A percentile compares a stretch with the other conserved stretches of the same genome.
These are phyloP conservation scores for Nemophila menziesii DNA, from an alignment of 257 asterid species.

Conservation along the genomic window DNA sequence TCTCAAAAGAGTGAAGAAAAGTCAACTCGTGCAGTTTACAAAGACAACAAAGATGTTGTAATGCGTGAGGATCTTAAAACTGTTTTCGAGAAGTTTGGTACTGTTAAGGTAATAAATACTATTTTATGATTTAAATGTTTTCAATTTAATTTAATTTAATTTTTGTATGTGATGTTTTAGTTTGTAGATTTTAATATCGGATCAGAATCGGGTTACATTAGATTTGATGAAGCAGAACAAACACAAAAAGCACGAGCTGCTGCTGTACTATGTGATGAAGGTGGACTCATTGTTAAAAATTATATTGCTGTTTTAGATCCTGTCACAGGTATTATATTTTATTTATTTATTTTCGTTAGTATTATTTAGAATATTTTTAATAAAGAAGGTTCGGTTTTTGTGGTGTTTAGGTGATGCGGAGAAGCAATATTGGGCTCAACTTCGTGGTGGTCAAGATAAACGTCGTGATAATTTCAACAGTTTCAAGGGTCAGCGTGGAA, in stretches of 20 bases:
- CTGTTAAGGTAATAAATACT: slow-evolving; percentile 53
- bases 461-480: slow-evolving; percentile 44
- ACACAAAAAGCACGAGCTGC: slow-evolving; percentile 89
- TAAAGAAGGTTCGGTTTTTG: background rate
- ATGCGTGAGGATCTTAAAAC: slow-evolving; percentile 74
- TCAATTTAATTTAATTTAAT: too few species aligned
- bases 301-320: slow-evolving; percentile 69
- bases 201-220: slow-evolving; percentile 56
- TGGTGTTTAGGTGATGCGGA: slow-evolving; percentile 71
- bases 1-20: slow-evolving; percentile 34
- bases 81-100: slow-evolving; percentile 61
- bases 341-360: too few species aligned
- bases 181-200: slow-evolving; percentile 75
- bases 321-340: slow-evolving; percentile 45
- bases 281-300: slow-evolving; percentile 78
- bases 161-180: slow-evolving; percentile 18
- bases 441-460: slow-evolving; percentile 50
- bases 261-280: slow-evolving; percentile 73
- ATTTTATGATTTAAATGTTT: too few species aligned
- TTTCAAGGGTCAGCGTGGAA: slow-evolving; percentile 56
- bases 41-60: slow-evolving; percentile 63
- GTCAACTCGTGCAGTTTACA: slow-evolving; percentile 24
- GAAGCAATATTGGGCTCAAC: slow-evolving; percentile 71
- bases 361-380: background rate
- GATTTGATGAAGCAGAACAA: slow-evolving; percentile 76